Evolutionary conservation across 2,329 filamentous ascomycete species (phyloP).

Genomic region (Trichoderma harzianum): DNA sequence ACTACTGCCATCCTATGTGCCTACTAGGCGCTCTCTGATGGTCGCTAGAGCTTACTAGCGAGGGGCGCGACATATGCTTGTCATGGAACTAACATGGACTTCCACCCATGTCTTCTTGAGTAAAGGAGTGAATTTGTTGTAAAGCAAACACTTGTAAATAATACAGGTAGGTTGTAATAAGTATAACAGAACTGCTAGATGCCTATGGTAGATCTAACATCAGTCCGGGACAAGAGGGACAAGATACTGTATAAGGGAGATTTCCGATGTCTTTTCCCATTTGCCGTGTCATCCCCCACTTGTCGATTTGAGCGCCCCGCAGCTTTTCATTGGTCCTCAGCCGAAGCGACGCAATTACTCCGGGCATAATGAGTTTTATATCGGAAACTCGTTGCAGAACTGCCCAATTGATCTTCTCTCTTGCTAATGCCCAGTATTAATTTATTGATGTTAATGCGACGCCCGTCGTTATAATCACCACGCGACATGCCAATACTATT

Average conservation of each 20-base stretch:
- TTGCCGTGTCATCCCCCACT: slow-evolving; percentile 33
- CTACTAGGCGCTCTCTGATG: background rate
- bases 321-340: slow-evolving; percentile 23
- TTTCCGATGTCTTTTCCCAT: background rate
- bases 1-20: background rate
- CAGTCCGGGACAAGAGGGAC: too few relatives aligned
- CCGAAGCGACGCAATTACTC: background rate
- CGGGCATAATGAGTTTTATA: background rate
- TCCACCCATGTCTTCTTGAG: background rate
- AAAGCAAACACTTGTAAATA: background rate
- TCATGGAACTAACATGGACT: background rate
- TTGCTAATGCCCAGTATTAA: background rate
- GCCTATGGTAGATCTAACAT: background rate
- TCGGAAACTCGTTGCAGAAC: background rate
- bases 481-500: background rate
- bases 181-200: background rate
- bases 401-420: background rate
- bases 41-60: background rate
- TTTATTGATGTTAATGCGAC: background rate
- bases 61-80: background rate
- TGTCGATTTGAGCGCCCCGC: slow-evolving; percentile 33
- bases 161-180: background rate
- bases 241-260: background rate
- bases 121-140: background rate
- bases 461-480: background rate